Percentiles rank a stretch among this genome's conserved stretches.
phyloP scores from a whole-genome alignment of 2,329 filamentous ascomycete species.

The Penicillium sp. region DNA sequence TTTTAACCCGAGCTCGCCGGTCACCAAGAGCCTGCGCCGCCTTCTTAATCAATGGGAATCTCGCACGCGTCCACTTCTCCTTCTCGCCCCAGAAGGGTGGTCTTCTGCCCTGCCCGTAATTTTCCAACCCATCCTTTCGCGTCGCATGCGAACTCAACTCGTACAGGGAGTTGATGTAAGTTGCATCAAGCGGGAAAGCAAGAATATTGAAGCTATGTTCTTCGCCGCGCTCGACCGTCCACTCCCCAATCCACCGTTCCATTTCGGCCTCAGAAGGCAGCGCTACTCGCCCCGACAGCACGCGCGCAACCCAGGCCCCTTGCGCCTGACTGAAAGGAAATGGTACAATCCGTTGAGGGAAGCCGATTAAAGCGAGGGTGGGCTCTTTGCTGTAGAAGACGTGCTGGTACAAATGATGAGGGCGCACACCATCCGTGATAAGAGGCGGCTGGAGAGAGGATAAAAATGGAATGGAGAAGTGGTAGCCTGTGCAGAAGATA shows the following conservation, averaged over 20 bases:
- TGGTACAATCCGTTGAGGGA: constrained; percentile 14
- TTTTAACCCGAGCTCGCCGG: constrained; percentile 36
- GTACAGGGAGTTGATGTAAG: constrained; percentile 15
- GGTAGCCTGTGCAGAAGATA: constrained; percentile 14
- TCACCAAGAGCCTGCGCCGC: constrained; percentile 41
- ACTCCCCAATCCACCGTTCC: constrained; percentile 9
- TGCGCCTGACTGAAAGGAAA: constrained; percentile 14
- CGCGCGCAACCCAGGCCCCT: constrained; percentile 14
- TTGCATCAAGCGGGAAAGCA: constrained; percentile 13
- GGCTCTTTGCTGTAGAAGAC: constrained; percentile 12
- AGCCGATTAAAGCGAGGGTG: constrained; percentile 9
- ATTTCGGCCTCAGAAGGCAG: constrained; percentile 9
- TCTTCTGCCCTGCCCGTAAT: constrained; percentile 40
- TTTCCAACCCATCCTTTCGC: constrained; percentile 30
- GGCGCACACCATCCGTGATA: constrained; percentile 12
- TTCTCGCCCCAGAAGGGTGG: constrained; percentile 46
- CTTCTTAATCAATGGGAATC: constrained; percentile 45
- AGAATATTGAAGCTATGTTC: constrained; percentile 12
- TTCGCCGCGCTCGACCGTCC: constrained; percentile 2
- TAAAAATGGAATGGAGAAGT: constrained; percentile 11
- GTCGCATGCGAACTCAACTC: background rate
- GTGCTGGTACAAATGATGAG: constrained; percentile 11
- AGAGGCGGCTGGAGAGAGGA: constrained; percentile 5
- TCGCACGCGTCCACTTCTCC: constrained; percentile 35
- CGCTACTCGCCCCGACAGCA: constrained; percentile 3